Percentiles rank a stretch among this genome's conserved stretches.
phyloP scores from a whole-genome alignment of 306 rosid species.

The Geum urbanum region DNA sequence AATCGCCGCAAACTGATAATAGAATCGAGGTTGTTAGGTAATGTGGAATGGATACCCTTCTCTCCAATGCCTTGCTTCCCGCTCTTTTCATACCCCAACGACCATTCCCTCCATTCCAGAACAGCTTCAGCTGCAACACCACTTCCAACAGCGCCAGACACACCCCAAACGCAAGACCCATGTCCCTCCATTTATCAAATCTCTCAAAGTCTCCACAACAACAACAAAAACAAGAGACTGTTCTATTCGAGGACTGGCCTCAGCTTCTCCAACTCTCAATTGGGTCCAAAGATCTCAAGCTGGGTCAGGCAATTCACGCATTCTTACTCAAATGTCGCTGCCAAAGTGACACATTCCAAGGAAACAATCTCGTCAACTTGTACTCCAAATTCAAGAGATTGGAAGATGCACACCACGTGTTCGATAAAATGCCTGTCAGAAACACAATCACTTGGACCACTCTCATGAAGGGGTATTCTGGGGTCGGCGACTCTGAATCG shows the following conservation, averaged over 20 bases:
- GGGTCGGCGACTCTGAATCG: slow-evolving; percentile 27
- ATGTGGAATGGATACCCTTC: slow-evolving; percentile 9
- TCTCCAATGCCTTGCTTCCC: not conserved
- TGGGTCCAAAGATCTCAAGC: slow-evolving; percentile 30
- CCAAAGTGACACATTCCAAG: slow-evolving; percentile 35
- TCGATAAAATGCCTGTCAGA: slow-evolving; percentile 46
- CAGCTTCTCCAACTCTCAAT: slow-evolving; percentile 39
- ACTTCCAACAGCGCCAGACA: not conserved
- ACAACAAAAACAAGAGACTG: not conserved
- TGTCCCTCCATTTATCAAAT: not conserved
- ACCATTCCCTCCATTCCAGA: not conserved
- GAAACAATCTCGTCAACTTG: slow-evolving; percentile 39
- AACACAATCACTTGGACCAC: slow-evolving; percentile 51
- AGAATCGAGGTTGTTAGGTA: not conserved
- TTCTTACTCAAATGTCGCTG: slow-evolving; percentile 36
- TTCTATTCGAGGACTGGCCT: slow-evolving; percentile 36
- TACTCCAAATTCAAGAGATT: slow-evolving; percentile 34
- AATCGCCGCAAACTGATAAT: too few relatives aligned
- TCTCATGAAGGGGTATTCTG: slow-evolving; percentile 47
- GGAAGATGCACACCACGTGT: slow-evolving; percentile 39
- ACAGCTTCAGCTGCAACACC: not conserved
- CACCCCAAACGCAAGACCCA: not conserved
- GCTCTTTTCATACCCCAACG: slow-evolving; percentile 2
- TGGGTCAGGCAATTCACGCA: slow-evolving; percentile 46
- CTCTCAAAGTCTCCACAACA: not conserved